Conservation (phyloP, 305 asterid species). For the Rubia tinctorum region DNA sequence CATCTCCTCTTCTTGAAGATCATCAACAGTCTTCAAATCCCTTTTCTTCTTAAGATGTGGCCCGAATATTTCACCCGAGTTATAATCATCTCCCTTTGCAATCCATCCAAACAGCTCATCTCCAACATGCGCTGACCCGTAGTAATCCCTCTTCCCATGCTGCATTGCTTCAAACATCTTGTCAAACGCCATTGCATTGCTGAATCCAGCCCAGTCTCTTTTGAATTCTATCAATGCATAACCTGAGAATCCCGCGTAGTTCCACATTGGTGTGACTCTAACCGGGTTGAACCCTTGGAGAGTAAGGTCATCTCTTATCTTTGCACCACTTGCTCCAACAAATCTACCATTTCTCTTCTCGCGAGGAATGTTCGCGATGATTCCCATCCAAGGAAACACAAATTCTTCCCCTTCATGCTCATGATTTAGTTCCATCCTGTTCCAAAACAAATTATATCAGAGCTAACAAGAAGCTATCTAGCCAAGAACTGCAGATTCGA, state of each 20-base stretch:
- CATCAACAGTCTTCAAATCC: constrained; percentile 55
- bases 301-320: constrained; percentile 34
- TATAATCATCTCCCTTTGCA: constrained; percentile 61
- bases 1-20: constrained; percentile 50
- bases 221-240: constrained; percentile 52
- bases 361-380: constrained; percentile 52
- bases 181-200: constrained; percentile 55
- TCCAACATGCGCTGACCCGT: constrained; percentile 15
- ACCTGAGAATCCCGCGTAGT: constrained; percentile 44
- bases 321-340: constrained; percentile 51
- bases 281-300: constrained; percentile 43
- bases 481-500: not conserved
- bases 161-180: constrained; percentile 42
- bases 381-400: constrained; percentile 40
- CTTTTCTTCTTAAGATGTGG: constrained; percentile 52
- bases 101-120: constrained; percentile 58
- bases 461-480: not conserved
- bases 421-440: not conserved
- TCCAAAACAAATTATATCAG: not conserved
- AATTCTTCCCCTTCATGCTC: constrained; percentile 13
- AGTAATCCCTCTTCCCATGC: constrained; percentile 46
- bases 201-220: constrained; percentile 44
- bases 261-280: constrained; percentile 49
- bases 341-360: constrained; percentile 18
- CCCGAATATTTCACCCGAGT: constrained; percentile 35